phyloP scores from a whole-genome alignment of 2,329 filamentous ascomycete species.

The Sphaerostilbella broomeana region DNA sequence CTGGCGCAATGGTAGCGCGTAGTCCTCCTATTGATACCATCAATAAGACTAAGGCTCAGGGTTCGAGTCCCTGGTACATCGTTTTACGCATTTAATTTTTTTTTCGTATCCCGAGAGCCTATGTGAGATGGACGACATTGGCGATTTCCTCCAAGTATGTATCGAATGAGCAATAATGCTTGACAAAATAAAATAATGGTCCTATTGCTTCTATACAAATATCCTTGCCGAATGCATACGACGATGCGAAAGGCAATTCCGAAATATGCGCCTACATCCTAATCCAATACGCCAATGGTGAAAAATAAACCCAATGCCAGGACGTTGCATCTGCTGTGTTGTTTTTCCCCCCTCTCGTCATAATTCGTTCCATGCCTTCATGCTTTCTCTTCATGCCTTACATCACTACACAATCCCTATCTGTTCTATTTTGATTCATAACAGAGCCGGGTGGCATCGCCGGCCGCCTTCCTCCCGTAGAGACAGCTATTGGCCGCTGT shows the following conservation, averaged over 20 bases:
- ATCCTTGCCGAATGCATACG: too few species aligned
- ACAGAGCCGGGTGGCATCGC: slow-evolving; percentile 20
- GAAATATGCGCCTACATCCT: too few species aligned
- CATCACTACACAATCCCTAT: slow-evolving; percentile 43
- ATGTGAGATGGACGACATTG: too few species aligned
- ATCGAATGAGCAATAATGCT: too few species aligned
- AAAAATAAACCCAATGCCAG: too few species aligned
- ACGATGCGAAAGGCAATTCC: too few species aligned
- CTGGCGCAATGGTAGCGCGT: slow-evolving; percentile 16
- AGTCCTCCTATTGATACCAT: slow-evolving; percentile 13
- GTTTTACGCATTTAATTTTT: not conserved
- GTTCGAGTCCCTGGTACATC: slow-evolving; percentile 15
- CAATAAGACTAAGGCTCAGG: slow-evolving; percentile 14
- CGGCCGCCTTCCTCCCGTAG: slow-evolving; percentile 20
- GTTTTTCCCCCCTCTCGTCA: not conserved
- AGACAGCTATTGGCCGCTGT: slow-evolving; percentile 15
- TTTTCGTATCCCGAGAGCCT: too few species aligned
- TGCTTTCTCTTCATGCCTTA: slow-evolving; percentile 21
- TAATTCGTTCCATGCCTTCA: too few species aligned
- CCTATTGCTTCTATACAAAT: too few species aligned
- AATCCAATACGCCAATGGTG: too few species aligned
- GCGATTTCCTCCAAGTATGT: too few species aligned
- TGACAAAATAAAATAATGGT: too few species aligned
- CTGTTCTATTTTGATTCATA: slow-evolving; percentile 17
- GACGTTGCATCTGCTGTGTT: not conserved